A percentile compares a stretch with the other conserved stretches of the same genome.
Evolutionary conservation across 768 basidiomycete species (phyloP).

Genomic region (Hirschioporus abietinus): DNA sequence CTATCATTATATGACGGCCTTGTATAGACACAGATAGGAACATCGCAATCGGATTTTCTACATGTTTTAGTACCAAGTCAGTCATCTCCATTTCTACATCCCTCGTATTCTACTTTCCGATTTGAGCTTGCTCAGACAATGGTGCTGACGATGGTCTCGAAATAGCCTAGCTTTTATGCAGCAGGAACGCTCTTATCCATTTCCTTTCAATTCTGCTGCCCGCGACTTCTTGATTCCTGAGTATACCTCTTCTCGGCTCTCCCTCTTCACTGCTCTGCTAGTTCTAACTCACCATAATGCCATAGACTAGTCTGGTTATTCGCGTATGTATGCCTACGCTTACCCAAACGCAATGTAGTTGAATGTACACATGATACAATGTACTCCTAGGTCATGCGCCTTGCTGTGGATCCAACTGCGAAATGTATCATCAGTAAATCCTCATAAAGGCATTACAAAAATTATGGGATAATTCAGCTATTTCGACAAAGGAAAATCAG

Average conservation of each 20-base stretch:
- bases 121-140: neutral
- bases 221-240: neutral
- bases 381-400: neutral
- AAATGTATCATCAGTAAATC: neutral
- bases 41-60: neutral
- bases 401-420: neutral
- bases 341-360: neutral
- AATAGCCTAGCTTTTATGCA: neutral
- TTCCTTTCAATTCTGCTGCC: neutral
- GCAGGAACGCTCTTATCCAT: neutral
- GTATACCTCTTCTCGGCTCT: neutral
- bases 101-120: neutral
- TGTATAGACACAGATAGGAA: slow-evolving; percentile 42
- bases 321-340: neutral
- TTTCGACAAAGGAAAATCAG: neutral
- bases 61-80: neutral
- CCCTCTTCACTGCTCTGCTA: neutral
- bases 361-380: neutral
- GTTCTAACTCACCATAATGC: neutral
- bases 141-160: neutral
- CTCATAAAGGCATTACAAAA: neutral
- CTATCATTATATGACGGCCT: slow-evolving; percentile 93
- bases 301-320: neutral
- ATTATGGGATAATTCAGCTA: neutral
- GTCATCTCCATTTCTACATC: neutral